These are phyloP conservation scores for Lycium ferocissimum DNA, from an alignment of 257 asterid species.

Conservation along the genomic window DNA sequence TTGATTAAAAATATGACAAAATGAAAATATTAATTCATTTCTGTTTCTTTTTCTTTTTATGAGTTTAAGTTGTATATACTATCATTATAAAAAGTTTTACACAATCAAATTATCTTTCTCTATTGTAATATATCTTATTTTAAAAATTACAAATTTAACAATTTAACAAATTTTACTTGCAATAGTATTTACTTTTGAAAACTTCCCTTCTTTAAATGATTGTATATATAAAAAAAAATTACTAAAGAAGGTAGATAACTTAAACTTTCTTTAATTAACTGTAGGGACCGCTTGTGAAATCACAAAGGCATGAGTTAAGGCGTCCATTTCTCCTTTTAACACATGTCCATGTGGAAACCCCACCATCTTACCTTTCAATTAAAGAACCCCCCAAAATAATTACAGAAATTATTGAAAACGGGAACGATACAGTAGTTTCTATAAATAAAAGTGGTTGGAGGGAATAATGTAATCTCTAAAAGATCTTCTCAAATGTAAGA, in stretches of 20 bases:
- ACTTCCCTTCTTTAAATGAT: no score
- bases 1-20: no score
- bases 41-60: not conserved
- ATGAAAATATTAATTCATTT: not conserved
- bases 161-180: no score
- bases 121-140: no score
- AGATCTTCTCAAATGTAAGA: not conserved
- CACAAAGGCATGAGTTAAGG: conserved; percentile 30
- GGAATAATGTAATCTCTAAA: not conserved
- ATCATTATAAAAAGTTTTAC: not conserved
- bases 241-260: not conserved
- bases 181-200: no score
- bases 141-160: no score
- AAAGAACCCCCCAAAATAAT: conserved; percentile 5
- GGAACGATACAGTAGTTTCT: not conserved
- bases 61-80: not conserved
- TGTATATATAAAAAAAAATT: no score
- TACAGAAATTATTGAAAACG: not conserved
- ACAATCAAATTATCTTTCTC: not conserved
- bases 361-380: no score
- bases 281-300: conserved; percentile 28
- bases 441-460: not conserved
- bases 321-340: conserved; percentile 25
- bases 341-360: conserved; percentile 34
- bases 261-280: not conserved